Base-by-base conservation (phyloP, 345 rosid species). In the Eucalyptus regnans region DNA sequence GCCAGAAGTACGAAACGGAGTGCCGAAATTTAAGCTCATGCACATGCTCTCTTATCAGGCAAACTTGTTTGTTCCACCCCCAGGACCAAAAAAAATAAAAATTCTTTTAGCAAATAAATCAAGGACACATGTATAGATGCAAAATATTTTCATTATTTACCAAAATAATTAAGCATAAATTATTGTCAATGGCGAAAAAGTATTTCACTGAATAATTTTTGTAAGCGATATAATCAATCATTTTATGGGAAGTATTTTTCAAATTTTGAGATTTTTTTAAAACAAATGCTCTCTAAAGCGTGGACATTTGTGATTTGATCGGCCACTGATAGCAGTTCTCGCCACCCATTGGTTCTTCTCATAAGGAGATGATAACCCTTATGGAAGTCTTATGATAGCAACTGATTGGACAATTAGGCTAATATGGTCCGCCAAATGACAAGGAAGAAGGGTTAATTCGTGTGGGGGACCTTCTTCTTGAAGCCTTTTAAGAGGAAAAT, bases 261-360 rank as follows among this genome's bases (percentile, higher is more conserved):
- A 52, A 52, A 7, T 52, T 18, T 18, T 18, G 9, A 52, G 23
- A 52, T 52, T 52, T 52, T 2, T 52, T 1, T 52, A 20, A 52
- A 52, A 52, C 2, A 52, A 1, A 8, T 0, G 5, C 25, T 1
- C 2, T 52, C 58, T 18, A 52, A 52, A 52, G 2, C 5, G 50
- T 4, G 50, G n/a, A n/a, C n/a, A n/a, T n/a, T n/a, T n/a, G n/a
- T n/a, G n/a, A n/a, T 52, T 52, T 20, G 48, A 11, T 76, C 84
- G 0, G 15, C 48, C 25, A 23, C 84, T 76, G 6, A 11, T 10
- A 76, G 84, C 48, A 76, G 48, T 41, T 76, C 84, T 76, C 11
- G 84, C 48, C 16, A 41, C 84, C 44, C 27, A 20, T 76, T 76
- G 48, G 48, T 2, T 41, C 83, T 76, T 76, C 83, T 41, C 48